Conservation (phyloP, 306 rosid species). For the Glycine latifolia region DNA sequence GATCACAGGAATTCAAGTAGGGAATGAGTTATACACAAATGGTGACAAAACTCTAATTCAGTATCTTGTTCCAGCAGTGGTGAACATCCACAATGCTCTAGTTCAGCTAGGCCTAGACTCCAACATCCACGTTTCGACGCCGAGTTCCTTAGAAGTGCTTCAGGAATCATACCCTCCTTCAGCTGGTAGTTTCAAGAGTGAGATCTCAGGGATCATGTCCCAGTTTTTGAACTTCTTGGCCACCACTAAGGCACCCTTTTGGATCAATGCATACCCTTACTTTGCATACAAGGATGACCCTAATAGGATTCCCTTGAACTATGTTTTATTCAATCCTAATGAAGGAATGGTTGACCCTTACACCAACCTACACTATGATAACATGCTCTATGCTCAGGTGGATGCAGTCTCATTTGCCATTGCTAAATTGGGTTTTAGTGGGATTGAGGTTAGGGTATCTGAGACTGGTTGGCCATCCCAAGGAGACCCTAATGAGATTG, state of each 20-base stretch:
- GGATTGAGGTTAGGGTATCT: conserved; percentile 81
- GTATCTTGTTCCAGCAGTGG: conserved; percentile 81
- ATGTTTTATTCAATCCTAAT: conserved; percentile 72
- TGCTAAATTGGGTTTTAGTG: conserved; percentile 67
- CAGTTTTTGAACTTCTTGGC: conserved; percentile 71
- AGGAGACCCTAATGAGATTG: conserved; percentile 72
- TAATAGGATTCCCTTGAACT: conserved; percentile 64
- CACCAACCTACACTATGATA: conserved; percentile 81
- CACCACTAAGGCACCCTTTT: conserved; percentile 83
- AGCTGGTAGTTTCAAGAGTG: conserved; percentile 81
- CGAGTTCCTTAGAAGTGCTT: conserved; percentile 80
- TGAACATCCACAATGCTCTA: conserved; percentile 74
- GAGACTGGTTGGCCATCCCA: conserved; percentile 98
- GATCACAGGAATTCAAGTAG: conserved; percentile 92
- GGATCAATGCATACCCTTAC: conserved; percentile 94
- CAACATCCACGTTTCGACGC: conserved; percentile 75
- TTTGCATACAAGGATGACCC: conserved; percentile 86
- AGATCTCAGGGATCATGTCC: conserved; percentile 63
- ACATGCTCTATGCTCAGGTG: conserved; percentile 92
- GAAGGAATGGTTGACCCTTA: conserved; percentile 82
- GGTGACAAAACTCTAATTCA: conserved; percentile 55
- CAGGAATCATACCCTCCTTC: conserved; percentile 90
- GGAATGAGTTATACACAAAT: conserved; percentile 83
- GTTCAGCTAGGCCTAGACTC: conserved; percentile 65
- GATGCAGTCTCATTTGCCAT: conserved; percentile 88